Conservation (phyloP, 805 yeast genomes). For the Candida dajiaensis region DNA sequence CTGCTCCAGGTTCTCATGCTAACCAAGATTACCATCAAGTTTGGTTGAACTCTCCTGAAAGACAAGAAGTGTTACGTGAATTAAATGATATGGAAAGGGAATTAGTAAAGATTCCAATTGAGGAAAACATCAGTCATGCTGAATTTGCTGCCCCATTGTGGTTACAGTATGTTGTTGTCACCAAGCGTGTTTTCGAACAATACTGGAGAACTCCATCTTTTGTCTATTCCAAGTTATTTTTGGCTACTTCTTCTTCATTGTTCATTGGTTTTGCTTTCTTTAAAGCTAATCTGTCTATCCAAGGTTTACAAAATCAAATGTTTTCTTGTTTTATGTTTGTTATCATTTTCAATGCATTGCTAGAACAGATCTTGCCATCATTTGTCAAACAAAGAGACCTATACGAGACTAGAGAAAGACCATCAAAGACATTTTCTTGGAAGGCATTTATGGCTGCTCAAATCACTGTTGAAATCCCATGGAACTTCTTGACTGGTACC, state of each 20-base stretch:
- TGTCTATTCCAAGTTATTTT: slow-evolving; percentile 50
- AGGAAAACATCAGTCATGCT: slow-evolving; percentile 26
- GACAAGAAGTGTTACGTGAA: slow-evolving; percentile 50
- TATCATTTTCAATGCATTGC: slow-evolving; percentile 46
- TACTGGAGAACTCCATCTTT: slow-evolving; percentile 63
- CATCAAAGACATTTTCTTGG: slow-evolving; percentile 68
- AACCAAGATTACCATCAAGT: slow-evolving; percentile 67
- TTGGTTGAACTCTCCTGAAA: slow-evolving; percentile 69
- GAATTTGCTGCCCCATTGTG: slow-evolving; percentile 39
- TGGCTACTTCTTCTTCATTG: slow-evolving; percentile 47
- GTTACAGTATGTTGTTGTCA: slow-evolving; percentile 39
- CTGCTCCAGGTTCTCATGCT: slow-evolving; percentile 76
- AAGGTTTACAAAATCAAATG: slow-evolving; percentile 79
- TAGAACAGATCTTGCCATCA: slow-evolving; percentile 59
- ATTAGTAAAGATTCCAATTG: slow-evolving; percentile 33
- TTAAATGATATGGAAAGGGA: slow-evolving; percentile 60
- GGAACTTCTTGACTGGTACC: slow-evolving; percentile 56
- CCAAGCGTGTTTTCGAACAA: slow-evolving; percentile 53
- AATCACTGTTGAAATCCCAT: slow-evolving; percentile 60
- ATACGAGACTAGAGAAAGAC: slow-evolving; percentile 69
- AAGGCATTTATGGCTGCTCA: slow-evolving; percentile 53
- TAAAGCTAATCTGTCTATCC: slow-evolving; percentile 56
- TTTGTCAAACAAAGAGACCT: slow-evolving; percentile 56
- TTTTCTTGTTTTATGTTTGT: slow-evolving; percentile 66
- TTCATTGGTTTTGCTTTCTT: slow-evolving; percentile 74